Base-by-base conservation (phyloP, 164 flowering plant genomes). In the Saururus chinensis region DNA sequence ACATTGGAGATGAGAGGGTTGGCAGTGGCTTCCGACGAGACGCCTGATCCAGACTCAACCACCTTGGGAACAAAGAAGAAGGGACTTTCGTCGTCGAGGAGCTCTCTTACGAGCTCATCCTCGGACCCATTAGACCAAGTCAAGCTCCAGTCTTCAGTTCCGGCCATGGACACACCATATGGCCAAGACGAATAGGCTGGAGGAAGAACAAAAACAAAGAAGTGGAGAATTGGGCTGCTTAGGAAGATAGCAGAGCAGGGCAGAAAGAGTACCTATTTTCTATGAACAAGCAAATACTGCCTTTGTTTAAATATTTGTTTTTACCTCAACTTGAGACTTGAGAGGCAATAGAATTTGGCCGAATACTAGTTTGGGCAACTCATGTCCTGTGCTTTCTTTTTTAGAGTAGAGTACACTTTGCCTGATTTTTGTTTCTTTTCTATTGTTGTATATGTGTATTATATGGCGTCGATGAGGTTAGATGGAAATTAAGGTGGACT, bases 51-150 rank as follows among this genome's bases (percentile, higher is more conserved):
- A 20, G 66, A 37, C 63, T 73, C 68, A 21, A 10, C 11, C 23
- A 19, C 52, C 9, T 60, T 51, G 17, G 78, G 80, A 7, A 60
- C 57, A 63, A 77, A 25, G 26, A 83, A 75, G 57, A 82, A 59
- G 1, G 90, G 86, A 6, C 86, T 74, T 1, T 70, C 80, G 56
- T 82, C 71, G 53, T 79, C 82, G 7, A 86, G 80, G 72, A 88
- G 86, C 73, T 80, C 90, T 61, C 73, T 75, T 9, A 81, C 67
- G 1, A 83, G 74, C 62, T 84, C 82, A 12, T 79, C 82, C 20
- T 70, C 77, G 0, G 37, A 61, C 52, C 71, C 79, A 16, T 68
- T 65, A n/a, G 64, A 60, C 74, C 76, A 75, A 62, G 21, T 59
- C 53, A 61, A 68, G 21, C 23, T 70, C 2, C 61, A 30, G 52